Evolutionary conservation across 2,329 filamentous ascomycete genomes (phyloP), one percentile per base, ranked within the genome.

Genomic region (Fusarium neocosmosporiellum): DNA sequence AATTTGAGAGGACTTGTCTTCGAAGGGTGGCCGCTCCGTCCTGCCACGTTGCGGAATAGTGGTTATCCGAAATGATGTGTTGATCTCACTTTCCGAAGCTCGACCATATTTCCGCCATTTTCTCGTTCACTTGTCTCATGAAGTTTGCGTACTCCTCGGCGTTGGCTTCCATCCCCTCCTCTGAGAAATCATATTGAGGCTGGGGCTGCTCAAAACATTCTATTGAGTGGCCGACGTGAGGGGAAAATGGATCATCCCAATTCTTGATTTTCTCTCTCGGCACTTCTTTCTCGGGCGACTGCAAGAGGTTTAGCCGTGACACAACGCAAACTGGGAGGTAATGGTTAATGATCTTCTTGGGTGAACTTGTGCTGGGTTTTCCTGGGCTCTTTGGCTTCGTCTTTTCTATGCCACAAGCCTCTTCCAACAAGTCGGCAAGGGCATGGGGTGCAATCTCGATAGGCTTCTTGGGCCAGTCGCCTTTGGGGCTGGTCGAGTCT

Each of bases 1-100:
- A n/a, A 29, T 24, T 2, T 1, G 6, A 29, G 8, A 24, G 14
- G 22, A 46, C 22, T 7, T 0, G 16, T 50, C 16, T 0, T 13
- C 7, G 16, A 48, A 7, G 3, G 5, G 22, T n/a, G 3, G 43
- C 0, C 2, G 8, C 8, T 24, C 22, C 10, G 8, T 24, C 7
- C 5, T 46, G 22, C 14, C 7, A 18, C 22, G 16, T 22, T 24
- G 9, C 9, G 41, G 14, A 46, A 27, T 18, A 46, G 2, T 46
- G 22, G 41, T 3, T 16, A 46, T 16, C 41, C 20, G 2, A 46
- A 46, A 46, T 16, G 5, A 24, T 24, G 1, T 1, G 1, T 46
- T 46, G 5, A 16, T 46, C 24, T 4, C 20, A 46, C 13, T 10
- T 46, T 46, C 2, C 18, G 8, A 18, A 5, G 8, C 2, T 9